A percentile compares a stretch with the other conserved stretches of the same genome.
These are phyloP conservation scores for Trypanosoma grayi DNA, from an alignment of 208 protist genomes.

Conservation along the genomic window DNA sequence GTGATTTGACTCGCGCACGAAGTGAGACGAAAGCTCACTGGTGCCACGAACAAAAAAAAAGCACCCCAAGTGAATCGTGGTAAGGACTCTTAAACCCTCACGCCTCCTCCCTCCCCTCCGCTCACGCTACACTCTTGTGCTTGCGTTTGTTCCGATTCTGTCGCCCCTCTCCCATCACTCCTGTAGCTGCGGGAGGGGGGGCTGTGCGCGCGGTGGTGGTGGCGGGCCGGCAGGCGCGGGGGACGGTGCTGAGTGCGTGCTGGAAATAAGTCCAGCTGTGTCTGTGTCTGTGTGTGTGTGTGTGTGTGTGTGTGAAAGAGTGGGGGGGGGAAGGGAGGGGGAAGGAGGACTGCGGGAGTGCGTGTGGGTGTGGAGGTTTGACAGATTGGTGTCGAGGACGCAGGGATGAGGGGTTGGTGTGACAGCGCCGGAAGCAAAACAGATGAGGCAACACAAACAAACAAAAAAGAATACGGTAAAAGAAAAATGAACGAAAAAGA, in stretches of 20 bases:
- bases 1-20: not conserved
- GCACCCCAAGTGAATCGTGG: no score
- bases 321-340: not conserved
- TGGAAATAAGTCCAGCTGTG: not conserved
- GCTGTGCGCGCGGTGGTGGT: no score
- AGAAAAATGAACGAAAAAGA: not conserved
- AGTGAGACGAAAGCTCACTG: not conserved
- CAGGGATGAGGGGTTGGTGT: not conserved
- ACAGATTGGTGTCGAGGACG: no score
- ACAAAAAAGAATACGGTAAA: not conserved
- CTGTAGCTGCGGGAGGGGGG: no score
- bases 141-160: no score
- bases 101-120: no score
- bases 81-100: no score
- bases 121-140: no score
- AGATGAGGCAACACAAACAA: slow-evolving; percentile 1
- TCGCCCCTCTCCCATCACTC: no score
- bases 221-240: not conserved
- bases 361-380: not conserved
- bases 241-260: not conserved
- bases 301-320: not conserved
- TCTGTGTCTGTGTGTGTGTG: not conserved
- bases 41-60: not conserved
- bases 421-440: slow-evolving; percentile 2
- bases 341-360: not conserved